Evolutionary conservation across 495 filamentous ascomycete genomes (phyloP).

Genomic region (Aspergillus cavernicola): DNA sequence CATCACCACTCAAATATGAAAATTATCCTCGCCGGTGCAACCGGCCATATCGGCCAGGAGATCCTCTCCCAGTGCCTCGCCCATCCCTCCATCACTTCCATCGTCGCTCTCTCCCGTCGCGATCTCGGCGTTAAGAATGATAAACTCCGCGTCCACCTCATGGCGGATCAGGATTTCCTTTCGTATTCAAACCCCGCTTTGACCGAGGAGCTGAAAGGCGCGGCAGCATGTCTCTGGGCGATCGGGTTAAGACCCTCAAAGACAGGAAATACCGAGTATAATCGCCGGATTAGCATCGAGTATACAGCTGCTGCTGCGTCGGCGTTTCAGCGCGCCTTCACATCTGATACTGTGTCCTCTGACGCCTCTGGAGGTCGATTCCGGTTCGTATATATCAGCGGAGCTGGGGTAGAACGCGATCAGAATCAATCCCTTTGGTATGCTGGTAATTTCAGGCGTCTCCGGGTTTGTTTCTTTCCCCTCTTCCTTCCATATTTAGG

Average conservation of each 20-base stretch:
- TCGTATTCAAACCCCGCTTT: constrained; percentile 33
- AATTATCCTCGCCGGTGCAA: constrained; percentile 50
- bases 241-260: constrained; percentile 18
- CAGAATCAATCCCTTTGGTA: constrained; percentile 42
- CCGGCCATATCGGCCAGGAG: constrained; percentile 49
- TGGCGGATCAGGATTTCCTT: constrained; percentile 40
- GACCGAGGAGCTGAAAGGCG: constrained; percentile 40
- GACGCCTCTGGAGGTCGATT: constrained; percentile 30
- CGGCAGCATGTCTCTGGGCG: constrained; percentile 50
- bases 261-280: constrained; percentile 16
- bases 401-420: constrained; percentile 43
- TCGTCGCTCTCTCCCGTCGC: constrained; percentile 46
- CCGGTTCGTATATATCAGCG: constrained; percentile 51
- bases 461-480: constrained; percentile 34
- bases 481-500: not conserved
- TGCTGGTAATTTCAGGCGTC: constrained; percentile 35
- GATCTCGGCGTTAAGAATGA: constrained; percentile 25
- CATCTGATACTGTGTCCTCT: not conserved
- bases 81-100: constrained; percentile 41
- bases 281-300: constrained; percentile 37
- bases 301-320: constrained; percentile 40
- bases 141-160: constrained; percentile 42
- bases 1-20: no score
- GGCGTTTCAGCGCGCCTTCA: constrained; percentile 28
- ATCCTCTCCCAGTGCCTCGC: constrained; percentile 45